Percentiles rank a stretch among this genome's conserved stretches.
phyloP scores from a whole-genome alignment of 805 yeast genomes.

The Candida stauntonica region DNA sequence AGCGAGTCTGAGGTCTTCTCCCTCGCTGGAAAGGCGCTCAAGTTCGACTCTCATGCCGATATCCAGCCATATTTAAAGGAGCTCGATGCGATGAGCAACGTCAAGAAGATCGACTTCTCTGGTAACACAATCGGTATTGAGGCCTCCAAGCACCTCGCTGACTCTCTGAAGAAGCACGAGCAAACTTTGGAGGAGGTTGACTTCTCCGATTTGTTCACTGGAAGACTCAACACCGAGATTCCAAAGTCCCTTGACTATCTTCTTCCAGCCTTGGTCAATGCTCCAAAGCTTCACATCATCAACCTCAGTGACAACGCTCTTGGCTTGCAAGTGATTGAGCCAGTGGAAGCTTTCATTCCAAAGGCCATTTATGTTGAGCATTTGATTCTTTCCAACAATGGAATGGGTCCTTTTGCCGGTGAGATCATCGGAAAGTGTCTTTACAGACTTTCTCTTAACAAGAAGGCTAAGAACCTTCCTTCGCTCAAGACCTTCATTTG shows the following conservation, averaged over 20 bases:
- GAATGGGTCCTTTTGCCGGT: conserved; percentile 98
- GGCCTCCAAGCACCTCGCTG: conserved; percentile 71
- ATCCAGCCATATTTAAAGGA: conserved; percentile 66
- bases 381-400: conserved; percentile 87
- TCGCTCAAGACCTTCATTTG: conserved; percentile 83
- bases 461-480: conserved; percentile 41
- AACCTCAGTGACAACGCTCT: conserved; percentile 94
- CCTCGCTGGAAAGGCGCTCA: conserved; percentile 68
- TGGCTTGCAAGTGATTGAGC: conserved; percentile 92
- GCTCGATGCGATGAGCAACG: conserved; percentile 35
- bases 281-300: conserved; percentile 64
- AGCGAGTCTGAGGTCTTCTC: conserved; percentile 49
- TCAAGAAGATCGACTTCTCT: conserved; percentile 66
- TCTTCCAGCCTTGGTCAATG: conserved; percentile 66
- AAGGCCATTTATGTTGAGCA: conserved; percentile 79
- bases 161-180: conserved; percentile 38
- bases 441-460: conserved; percentile 62
- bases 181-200: conserved; percentile 61
- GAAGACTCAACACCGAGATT: conserved; percentile 91
- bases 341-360: conserved; percentile 72
- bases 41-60: conserved; percentile 69
- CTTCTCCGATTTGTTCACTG: conserved; percentile 91
- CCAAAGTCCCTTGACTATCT: conserved; percentile 74
- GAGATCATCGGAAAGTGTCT: conserved; percentile 87
- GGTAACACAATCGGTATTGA: conserved; percentile 95